Percentiles rank a stretch among this genome's conserved stretches.
These are phyloP conservation scores for Eimeria maxima DNA, from an alignment of 169 alveolate species.

Conservation along the genomic window DNA sequence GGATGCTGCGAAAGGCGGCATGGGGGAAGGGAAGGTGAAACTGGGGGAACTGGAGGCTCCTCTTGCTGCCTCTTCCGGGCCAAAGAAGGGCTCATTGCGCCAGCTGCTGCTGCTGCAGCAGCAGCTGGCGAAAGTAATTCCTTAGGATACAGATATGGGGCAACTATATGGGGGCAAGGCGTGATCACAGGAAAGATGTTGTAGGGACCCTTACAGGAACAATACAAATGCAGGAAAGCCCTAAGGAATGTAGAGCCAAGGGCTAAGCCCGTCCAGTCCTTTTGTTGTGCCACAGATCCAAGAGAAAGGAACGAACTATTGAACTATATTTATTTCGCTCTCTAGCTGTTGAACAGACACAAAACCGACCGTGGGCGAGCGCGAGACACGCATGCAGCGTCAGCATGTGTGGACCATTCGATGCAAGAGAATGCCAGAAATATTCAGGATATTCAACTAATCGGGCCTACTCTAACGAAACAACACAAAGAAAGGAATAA, in stretches of 20 bases:
- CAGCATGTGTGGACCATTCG: slow-evolving; percentile 3
- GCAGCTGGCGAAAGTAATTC: not conserved
- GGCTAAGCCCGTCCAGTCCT: not conserved
- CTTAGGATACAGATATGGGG: not conserved
- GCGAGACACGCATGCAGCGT: slow-evolving; percentile 57
- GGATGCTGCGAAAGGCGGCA: slow-evolving; percentile 26
- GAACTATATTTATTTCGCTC: not conserved
- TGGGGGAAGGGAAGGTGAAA: slow-evolving; percentile 19
- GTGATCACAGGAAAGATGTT: not conserved
- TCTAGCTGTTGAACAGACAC: not conserved
- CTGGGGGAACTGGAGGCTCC: slow-evolving; percentile 51
- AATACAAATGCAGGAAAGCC: not conserved
- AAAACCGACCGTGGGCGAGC: slow-evolving; percentile 24
- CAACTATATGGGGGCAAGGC: not conserved
- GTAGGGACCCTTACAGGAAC: not conserved
- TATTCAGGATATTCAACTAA: not conserved
- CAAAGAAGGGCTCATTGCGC: slow-evolving; percentile 12
- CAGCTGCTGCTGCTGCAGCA: slow-evolving; percentile 59
- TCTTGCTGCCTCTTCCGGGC: slow-evolving; percentile 61
- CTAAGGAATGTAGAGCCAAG: not conserved
- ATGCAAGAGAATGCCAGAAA: slow-evolving; percentile 4
- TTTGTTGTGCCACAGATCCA: not conserved
- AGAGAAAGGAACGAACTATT: not conserved
- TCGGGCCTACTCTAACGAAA: not conserved
- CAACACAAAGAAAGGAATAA: not conserved